phyloP scores from a whole-genome alignment of 2,329 filamentous ascomycete genomes.

The Paraphaeosphaeria minitans region DNA sequence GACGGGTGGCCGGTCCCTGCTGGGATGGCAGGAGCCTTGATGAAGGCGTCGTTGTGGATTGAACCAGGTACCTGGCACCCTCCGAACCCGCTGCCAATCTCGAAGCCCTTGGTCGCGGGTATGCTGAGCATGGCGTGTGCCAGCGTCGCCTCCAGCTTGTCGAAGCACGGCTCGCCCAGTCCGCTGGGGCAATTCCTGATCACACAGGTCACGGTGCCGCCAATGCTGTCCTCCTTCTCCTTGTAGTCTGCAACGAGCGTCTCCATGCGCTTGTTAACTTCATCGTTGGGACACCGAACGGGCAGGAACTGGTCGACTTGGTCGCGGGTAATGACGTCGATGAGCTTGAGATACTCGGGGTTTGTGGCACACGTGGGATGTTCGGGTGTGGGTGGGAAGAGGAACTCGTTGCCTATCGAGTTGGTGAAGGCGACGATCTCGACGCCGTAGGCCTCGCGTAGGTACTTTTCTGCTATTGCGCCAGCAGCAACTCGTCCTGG shows the following conservation, averaged over 20 bases:
- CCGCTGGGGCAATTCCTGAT: slow-evolving; percentile 85
- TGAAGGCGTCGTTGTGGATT: slow-evolving; percentile 89
- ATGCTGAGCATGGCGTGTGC: slow-evolving; percentile 95
- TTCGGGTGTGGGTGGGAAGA: slow-evolving; percentile 70
- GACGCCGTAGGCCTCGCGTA: slow-evolving; percentile 77
- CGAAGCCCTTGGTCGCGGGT: slow-evolving; percentile 93
- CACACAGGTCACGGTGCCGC: slow-evolving; percentile 92
- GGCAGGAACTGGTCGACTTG: slow-evolving; percentile 84
- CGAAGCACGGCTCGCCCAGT: slow-evolving; percentile 91
- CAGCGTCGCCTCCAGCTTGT: slow-evolving; percentile 90
- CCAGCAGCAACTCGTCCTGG: slow-evolving; percentile 84
- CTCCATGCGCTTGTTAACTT: slow-evolving; percentile 73
- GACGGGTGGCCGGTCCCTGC: slow-evolving; percentile 47
- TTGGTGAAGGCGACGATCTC: slow-evolving; percentile 92
- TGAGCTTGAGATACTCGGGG: slow-evolving; percentile 76
- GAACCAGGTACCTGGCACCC: slow-evolving; percentile 86
- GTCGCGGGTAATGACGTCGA: slow-evolving; percentile 72
- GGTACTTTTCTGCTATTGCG: slow-evolving; percentile 91
- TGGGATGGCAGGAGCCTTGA: slow-evolving; percentile 61
- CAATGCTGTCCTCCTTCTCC: slow-evolving; percentile 84
- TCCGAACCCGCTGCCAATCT: slow-evolving; percentile 90
- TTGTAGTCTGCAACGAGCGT: slow-evolving; percentile 76
- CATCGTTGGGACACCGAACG: slow-evolving; percentile 79
- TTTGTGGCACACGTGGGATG: slow-evolving; percentile 74
- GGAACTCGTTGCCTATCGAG: slow-evolving; percentile 78